Percentiles rank a stretch among this genome's conserved stretches.
These are phyloP conservation scores for Talaromyces piceae DNA, from an alignment of 2,329 filamentous ascomycete species.

Conservation along the genomic window DNA sequence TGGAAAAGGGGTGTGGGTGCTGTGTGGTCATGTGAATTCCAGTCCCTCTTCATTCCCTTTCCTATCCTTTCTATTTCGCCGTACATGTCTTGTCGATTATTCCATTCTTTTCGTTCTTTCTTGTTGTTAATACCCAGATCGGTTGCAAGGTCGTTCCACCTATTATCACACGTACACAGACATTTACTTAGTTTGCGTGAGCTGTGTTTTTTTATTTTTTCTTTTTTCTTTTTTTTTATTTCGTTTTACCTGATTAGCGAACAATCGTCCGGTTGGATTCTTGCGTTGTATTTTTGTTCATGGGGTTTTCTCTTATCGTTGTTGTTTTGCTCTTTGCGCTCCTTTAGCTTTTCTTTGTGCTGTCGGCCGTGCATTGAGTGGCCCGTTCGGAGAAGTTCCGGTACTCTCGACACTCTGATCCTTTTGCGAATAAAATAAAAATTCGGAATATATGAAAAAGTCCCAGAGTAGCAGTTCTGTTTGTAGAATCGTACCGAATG, in stretches of 20 bases:
- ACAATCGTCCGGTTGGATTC: neutral
- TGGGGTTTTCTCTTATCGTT: neutral
- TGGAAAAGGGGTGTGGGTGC: constrained; percentile 59
- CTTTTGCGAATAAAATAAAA: neutral
- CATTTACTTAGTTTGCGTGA: constrained; percentile 4
- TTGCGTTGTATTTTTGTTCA: neutral
- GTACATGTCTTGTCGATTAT: neutral
- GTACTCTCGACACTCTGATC: no score
- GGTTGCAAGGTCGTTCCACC: constrained; percentile 3
- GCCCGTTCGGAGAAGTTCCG: neutral
- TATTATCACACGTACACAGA: neutral
- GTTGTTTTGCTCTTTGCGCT: constrained; percentile 1
- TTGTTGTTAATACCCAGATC: constrained; percentile 8
- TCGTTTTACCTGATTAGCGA: neutral
- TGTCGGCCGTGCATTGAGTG: neutral
- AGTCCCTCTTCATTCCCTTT: neutral
- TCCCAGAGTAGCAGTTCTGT: no score
- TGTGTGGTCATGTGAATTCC: constrained; percentile 64
- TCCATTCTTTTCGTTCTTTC: neutral
- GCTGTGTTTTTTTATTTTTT: constrained; percentile 9
- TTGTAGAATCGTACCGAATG: neutral
- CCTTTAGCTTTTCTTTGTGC: neutral
- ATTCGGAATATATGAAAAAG: neutral
- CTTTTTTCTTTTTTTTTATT: neutral
- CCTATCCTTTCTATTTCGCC: neutral